Percentiles rank a stretch among this genome's conserved stretches.
Conservation (phyloP, 202 grass and related monocot species). For the Hordeum pubiflorum region DNA sequence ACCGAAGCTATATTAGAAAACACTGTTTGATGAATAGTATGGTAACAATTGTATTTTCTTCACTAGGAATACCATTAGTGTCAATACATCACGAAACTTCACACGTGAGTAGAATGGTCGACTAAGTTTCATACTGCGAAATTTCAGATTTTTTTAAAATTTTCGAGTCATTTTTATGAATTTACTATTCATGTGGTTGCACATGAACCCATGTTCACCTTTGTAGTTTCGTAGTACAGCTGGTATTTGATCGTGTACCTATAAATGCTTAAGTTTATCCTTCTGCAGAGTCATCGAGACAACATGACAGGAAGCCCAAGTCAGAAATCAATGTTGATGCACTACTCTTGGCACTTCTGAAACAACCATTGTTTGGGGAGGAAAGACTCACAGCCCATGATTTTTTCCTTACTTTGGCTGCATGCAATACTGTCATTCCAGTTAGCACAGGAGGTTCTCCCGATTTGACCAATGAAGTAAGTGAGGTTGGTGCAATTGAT, state of each 20-base stretch:
- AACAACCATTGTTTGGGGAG: constrained; percentile 54
- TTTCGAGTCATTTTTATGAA: no score
- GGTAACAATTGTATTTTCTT: no score
- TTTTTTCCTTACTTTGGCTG: constrained; percentile 96
- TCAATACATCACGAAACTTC: no score
- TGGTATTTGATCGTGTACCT: constrained; percentile 8
- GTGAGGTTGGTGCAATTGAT: constrained; percentile 54
- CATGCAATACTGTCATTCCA: constrained; percentile 97
- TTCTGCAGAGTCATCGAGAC: constrained; percentile 49
- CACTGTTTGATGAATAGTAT: no score
- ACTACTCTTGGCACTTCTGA: constrained; percentile 56
- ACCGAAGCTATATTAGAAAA: no score
- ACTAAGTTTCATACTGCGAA: no score
- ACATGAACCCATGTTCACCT: no score
- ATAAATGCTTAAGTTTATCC: constrained; percentile 20
- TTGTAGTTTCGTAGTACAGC: background rate
- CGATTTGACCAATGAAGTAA: constrained; percentile 22
- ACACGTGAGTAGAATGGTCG: no score
- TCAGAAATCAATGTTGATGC: constrained; percentile 63
- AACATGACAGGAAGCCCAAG: constrained; percentile 26
- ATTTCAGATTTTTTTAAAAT: no score
- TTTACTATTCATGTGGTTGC: no score
- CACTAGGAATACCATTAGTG: no score
- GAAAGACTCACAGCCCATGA: constrained; percentile 87
- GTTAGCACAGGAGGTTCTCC: constrained; percentile 42